Conservation (phyloP, 345 rosid species). For the Cardiospermum halicacabum region DNA sequence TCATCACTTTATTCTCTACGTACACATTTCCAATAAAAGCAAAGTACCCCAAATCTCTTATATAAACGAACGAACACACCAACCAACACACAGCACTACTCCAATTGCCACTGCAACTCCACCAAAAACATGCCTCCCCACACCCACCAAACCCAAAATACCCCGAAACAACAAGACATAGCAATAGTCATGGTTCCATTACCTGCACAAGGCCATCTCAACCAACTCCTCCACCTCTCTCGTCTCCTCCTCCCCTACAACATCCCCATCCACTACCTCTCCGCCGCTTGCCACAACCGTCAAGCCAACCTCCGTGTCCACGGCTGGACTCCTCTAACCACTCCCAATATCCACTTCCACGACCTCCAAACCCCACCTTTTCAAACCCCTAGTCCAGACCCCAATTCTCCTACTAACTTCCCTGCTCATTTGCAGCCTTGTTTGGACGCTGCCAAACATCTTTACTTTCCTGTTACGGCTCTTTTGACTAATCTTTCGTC, state of each 20-base stretch:
- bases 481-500: constrained; percentile 27
- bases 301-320: constrained; percentile 36
- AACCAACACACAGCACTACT: no score
- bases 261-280: constrained; percentile 38
- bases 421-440: constrained; percentile 42
- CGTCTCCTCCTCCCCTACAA: constrained; percentile 29
- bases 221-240: constrained; percentile 54
- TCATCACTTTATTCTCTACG: no score
- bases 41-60: no score
- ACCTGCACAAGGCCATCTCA: constrained; percentile 57
- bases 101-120: no score
- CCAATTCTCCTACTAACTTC: constrained; percentile 28
- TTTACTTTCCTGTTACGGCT: constrained; percentile 19
- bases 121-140: no score
- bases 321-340: constrained; percentile 23
- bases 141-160: background rate
- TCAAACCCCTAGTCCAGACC: constrained; percentile 29
- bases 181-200: constrained; percentile 45
- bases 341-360: constrained; percentile 28
- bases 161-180: constrained; percentile 7
- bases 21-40: no score
- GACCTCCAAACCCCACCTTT: constrained; percentile 31
- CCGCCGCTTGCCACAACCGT: constrained; percentile 38
- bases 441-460: constrained; percentile 28
- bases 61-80: no score